Conservation (phyloP, 1,284 basidiomycete species). For the Boletus smithii region DNA sequence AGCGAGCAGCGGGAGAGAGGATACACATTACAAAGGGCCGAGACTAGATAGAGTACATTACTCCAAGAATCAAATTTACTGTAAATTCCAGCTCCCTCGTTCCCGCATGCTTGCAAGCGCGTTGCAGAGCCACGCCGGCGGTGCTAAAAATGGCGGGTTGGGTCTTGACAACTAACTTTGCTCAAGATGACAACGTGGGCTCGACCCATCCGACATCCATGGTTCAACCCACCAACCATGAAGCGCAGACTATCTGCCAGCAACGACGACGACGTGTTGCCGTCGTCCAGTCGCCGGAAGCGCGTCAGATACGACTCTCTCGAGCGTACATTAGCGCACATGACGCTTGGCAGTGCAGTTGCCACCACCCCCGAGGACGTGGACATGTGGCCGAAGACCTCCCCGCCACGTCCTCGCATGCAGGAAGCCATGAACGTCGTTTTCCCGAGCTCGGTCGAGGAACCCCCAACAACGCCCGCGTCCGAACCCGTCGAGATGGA, state of each 20-base stretch:
- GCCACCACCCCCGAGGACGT: constrained; percentile 14
- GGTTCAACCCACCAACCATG: constrained; percentile 45
- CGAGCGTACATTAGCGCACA: constrained; percentile 56
- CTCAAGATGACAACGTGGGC: constrained; percentile 32
- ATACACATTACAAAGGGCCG: constrained; percentile 20
- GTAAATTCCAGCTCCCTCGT: too few relatives aligned
- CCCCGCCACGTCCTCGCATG: constrained; percentile 7
- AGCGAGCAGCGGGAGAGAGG: constrained; percentile 57
- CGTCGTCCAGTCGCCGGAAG: constrained; percentile 37
- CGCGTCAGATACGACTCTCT: constrained; percentile 48
- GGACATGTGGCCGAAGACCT: constrained; percentile 16
- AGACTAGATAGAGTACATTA: constrained; percentile 3
- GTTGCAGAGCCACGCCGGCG: too few relatives aligned
- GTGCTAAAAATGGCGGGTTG: too few relatives aligned
- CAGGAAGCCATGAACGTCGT: constrained; percentile 25
- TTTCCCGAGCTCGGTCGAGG: constrained; percentile 44
- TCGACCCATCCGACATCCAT: constrained; percentile 48
- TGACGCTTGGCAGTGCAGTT: constrained; percentile 42
- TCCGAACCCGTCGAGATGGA: constrained; percentile 64
- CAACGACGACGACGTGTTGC: constrained; percentile 17
- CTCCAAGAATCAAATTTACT: too few relatives aligned
- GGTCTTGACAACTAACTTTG: too few relatives aligned
- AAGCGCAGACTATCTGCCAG: constrained; percentile 46
- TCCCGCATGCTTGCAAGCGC: too few relatives aligned
- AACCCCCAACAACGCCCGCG: too few relatives aligned